Evolutionary conservation across 257 asterid species (phyloP).

Genomic region (Solanum clarkiae): DNA sequence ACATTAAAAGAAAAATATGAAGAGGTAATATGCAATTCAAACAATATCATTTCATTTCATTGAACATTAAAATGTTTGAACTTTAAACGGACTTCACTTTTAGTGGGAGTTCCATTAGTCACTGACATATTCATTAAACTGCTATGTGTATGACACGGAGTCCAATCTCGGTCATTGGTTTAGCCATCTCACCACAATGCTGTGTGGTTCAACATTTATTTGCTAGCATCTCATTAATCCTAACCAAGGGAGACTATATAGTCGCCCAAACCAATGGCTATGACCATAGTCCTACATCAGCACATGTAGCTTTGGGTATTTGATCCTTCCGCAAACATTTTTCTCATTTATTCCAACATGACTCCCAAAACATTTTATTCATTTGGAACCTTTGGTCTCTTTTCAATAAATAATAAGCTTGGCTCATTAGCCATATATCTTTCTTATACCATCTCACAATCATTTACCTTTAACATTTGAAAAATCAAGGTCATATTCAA

Average conservation of each 20-base stretch:
- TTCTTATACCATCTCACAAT: neutral
- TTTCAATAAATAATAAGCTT: neutral
- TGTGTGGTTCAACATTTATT: neutral
- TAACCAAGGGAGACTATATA: neutral
- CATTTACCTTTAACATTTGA: neutral
- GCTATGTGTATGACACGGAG: neutral
- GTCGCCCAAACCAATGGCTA: neutral
- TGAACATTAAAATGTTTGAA: neutral
- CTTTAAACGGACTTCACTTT: neutral
- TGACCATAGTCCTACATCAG: neutral
- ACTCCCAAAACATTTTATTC: neutral
- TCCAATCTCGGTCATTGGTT: neutral
- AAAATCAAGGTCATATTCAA: neutral
- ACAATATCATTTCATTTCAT: neutral
- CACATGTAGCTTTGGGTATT: neutral
- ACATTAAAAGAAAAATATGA: neutral
- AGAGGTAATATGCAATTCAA: neutral
- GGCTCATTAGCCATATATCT: neutral
- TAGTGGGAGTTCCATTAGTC: neutral
- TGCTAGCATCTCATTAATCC: neutral
- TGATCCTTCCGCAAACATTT: neutral
- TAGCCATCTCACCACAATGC: neutral
- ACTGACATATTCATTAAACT: neutral
- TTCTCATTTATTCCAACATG: neutral
- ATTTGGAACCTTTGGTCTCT: neutral